These are phyloP conservation scores for Chlorella sp. DNA, from an alignment of 139 green algal genomes.

Conservation along the genomic window DNA sequence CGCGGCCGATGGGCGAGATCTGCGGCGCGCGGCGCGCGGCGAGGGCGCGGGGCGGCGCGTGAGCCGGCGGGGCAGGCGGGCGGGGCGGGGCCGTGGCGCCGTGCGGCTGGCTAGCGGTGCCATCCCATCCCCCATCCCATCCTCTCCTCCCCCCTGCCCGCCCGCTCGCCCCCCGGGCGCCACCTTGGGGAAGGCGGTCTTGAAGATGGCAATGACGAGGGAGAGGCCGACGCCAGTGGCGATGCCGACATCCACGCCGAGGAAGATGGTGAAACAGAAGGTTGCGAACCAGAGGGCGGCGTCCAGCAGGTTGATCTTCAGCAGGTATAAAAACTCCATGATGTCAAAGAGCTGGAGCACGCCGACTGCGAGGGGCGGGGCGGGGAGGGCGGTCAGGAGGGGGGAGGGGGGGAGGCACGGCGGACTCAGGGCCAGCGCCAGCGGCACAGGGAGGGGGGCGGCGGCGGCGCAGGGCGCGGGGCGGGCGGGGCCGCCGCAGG, in stretches of 20 bases:
- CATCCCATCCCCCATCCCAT: not conserved
- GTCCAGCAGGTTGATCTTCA: slow-evolving; percentile 39
- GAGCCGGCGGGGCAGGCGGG: not conserved
- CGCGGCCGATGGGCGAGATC: slow-evolving; percentile 75
- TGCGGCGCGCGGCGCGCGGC: slow-evolving; percentile 71
- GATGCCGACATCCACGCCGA: slow-evolving; percentile 46
- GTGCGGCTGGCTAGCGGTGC: not conserved
- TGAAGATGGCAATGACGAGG: slow-evolving; percentile 43
- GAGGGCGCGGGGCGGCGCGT: slow-evolving; percentile 6
- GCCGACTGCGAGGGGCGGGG: slow-evolving; percentile 67
- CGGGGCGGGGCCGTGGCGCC: not conserved
- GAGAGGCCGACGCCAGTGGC: slow-evolving; percentile 35
- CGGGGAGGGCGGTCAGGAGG: slow-evolving; percentile 21
- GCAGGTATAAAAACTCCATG: slow-evolving; percentile 46
- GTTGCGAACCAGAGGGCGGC: slow-evolving; percentile 31
- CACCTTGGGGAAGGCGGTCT: slow-evolving; percentile 32
- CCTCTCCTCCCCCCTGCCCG: not conserved
- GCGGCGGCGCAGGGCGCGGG: too few relatives aligned
- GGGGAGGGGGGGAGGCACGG: not conserved
- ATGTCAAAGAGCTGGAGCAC: slow-evolving; percentile 68
- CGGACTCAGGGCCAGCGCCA: not conserved
- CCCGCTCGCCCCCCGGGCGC: slow-evolving; percentile 1
- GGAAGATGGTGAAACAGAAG: slow-evolving; percentile 37
- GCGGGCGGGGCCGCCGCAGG: not conserved
- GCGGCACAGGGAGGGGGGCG: too few relatives aligned